Evolutionary conservation across 345 rosid species (phyloP).

Genomic region (Balakata baccata): DNA sequence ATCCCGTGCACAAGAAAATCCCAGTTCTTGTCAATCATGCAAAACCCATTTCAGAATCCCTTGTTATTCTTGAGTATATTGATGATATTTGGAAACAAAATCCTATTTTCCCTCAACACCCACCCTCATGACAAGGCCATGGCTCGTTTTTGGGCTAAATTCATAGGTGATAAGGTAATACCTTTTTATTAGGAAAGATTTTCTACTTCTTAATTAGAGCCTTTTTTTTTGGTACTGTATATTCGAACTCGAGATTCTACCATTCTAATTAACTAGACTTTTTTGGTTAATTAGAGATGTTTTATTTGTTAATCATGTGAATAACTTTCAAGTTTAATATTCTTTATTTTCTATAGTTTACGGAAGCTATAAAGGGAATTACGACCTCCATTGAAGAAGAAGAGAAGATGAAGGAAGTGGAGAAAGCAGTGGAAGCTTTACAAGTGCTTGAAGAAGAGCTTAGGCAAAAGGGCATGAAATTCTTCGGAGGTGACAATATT

Average conservation of each 20-base stretch:
- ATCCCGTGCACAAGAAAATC: constrained; percentile 28
- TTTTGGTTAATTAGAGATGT: too few relatives aligned
- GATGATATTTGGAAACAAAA: constrained; percentile 21
- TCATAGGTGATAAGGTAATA: constrained; percentile 18
- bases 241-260: too few relatives aligned
- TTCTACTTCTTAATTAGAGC: too few relatives aligned
- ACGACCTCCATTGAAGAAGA: background rate
- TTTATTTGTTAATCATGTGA: background rate
- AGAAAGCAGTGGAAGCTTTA: constrained; percentile 20
- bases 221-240: too few relatives aligned
- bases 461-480: background rate
- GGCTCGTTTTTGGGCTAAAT: constrained; percentile 22
- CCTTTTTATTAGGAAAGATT: background rate
- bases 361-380: background rate
- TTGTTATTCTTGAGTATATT: constrained; percentile 27
- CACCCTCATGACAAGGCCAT: constrained; percentile 15
- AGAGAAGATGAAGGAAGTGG: constrained; percentile 4
- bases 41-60: constrained; percentile 24
- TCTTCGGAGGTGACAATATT: constrained; percentile 20
- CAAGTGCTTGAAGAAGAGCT: constrained; percentile 16
- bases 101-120: constrained; percentile 17
- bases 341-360: background rate
- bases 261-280: too few relatives aligned
- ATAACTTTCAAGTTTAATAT: background rate
- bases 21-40: constrained; percentile 26